Evolutionary conservation across 2,329 filamentous ascomycete genomes (phyloP), one percentile per base, ranked within the genome.

Genomic region (Aspergillus carbonarius): DNA sequence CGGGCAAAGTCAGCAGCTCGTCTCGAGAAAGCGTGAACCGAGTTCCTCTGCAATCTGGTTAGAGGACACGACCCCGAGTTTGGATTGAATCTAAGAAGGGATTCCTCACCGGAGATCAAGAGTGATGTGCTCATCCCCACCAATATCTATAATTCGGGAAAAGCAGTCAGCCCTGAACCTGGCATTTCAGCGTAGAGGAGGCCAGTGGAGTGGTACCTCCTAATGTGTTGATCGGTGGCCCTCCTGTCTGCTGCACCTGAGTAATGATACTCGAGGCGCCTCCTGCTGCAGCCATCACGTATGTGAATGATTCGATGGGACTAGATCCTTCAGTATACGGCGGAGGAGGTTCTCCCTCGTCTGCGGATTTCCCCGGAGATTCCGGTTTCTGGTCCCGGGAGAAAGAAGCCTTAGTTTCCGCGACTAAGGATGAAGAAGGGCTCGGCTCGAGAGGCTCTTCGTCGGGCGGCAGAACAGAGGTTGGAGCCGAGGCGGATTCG

Each of bases 201-300:
- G 20, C 27, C 23, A 48, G 20, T 20, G 42, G 46, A 5, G 27
- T 8, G 83, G 72, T 79, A 92, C 91, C 91, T 85, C 91, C 92
- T 61, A 98, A 83, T 56, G 91, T 90, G 77, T 95, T 96, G 68
- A 97, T 87, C 37, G 93, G 90, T 69, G 92, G 90, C 20, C 85
- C 83, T 52, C 90, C 93, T 66, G 90, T 90, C 79, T 99, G 95
- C 75, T 96, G 93, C 69, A 99, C 95, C 81, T 99, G 95, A 78
- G 95, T 99, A 80, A 99, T 96, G 74, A 99, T 96, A 85, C 95
- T 98, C 81, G 93, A 89, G 69, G 93, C 91, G 81, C 93, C 93
- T 83, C 93, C 93, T 79, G 93, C 93, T 76, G 92, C 91, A 79
- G 95, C 93, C 95, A 99, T 99, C 75, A 96, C 86, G 85, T 96